Evolutionary conservation across 2,329 filamentous ascomycete genomes (phyloP).

Genomic region (Neofusicoccum ribis): DNA sequence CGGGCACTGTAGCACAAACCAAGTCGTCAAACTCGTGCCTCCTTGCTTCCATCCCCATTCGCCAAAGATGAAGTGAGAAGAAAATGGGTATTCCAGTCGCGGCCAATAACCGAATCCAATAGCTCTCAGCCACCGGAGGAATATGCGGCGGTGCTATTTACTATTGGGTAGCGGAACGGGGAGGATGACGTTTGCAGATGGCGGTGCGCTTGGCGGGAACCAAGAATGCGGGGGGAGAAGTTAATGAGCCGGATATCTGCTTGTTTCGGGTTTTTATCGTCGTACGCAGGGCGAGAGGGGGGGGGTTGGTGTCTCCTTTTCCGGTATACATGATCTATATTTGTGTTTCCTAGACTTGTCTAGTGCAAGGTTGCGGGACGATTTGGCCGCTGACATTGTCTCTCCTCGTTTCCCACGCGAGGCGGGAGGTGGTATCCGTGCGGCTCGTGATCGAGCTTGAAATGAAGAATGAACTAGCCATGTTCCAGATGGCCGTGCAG

Average conservation of each 20-base stretch:
- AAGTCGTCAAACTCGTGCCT: background rate
- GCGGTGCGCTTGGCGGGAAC: background rate
- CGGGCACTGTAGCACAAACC: background rate
- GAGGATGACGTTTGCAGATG: constrained; percentile 8
- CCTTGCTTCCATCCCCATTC: background rate
- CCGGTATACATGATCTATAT: background rate
- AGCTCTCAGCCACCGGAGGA: background rate
- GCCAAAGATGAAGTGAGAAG: background rate
- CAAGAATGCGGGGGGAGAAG: background rate
- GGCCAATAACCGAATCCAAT: background rate
- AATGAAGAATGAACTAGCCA: background rate
- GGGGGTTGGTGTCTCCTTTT: background rate
- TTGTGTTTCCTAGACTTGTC: background rate
- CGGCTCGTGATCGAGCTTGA: background rate
- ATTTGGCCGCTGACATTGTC: background rate
- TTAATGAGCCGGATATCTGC: background rate
- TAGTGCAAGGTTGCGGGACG: background rate
- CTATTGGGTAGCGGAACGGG: background rate
- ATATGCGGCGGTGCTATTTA: background rate
- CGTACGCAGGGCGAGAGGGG: background rate
- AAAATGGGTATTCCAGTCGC: background rate
- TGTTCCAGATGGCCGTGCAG: background rate
- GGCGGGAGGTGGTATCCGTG: background rate
- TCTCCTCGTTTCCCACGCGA: constrained; percentile 4
- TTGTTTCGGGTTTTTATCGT: background rate